These are phyloP conservation scores for Ramularia endophylla DNA, from an alignment of 2,329 filamentous ascomycete species.

Conservation along the genomic window DNA sequence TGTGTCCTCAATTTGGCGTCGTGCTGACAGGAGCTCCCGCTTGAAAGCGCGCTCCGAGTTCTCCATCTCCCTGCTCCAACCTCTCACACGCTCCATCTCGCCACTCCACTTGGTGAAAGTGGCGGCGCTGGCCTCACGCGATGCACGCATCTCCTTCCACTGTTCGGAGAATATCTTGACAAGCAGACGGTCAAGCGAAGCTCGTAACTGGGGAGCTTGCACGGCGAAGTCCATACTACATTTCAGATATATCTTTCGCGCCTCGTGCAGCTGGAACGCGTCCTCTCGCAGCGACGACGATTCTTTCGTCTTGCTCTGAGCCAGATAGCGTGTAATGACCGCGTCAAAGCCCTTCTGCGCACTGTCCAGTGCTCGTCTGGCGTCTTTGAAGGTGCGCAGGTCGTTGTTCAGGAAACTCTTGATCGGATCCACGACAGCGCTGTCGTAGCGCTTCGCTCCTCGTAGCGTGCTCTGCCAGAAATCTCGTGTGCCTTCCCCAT, in stretches of 20 bases:
- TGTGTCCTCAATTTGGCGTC: slow-evolving; percentile 74
- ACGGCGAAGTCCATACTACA: slow-evolving; percentile 92
- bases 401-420: slow-evolving; percentile 71
- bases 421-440: slow-evolving; percentile 73
- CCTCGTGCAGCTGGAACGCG: slow-evolving; percentile 91
- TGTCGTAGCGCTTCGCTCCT: slow-evolving; percentile 71
- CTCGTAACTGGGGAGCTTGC: slow-evolving; percentile 76
- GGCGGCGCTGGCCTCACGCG: slow-evolving; percentile 58
- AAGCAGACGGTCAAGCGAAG: slow-evolving; percentile 77
- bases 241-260: slow-evolving; percentile 82
- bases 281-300: slow-evolving; percentile 86
- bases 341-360: slow-evolving; percentile 81
- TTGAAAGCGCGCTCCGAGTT: slow-evolving; percentile 76
- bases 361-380: slow-evolving; percentile 66
- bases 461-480: slow-evolving; percentile 75
- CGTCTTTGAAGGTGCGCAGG: slow-evolving; percentile 79
- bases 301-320: slow-evolving; percentile 89
- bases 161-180: slow-evolving; percentile 80
- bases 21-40: slow-evolving; percentile 69
- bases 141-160: slow-evolving; percentile 76
- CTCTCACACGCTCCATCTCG: slow-evolving; percentile 86
- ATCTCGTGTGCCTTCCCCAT: slow-evolving; percentile 79
- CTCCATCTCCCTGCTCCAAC: slow-evolving; percentile 95
- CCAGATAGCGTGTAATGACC: slow-evolving; percentile 72
- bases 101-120: slow-evolving; percentile 61